Conservation (phyloP, 2,329 filamentous ascomycete genomes). For the Phyllosticta capitalensis region DNA sequence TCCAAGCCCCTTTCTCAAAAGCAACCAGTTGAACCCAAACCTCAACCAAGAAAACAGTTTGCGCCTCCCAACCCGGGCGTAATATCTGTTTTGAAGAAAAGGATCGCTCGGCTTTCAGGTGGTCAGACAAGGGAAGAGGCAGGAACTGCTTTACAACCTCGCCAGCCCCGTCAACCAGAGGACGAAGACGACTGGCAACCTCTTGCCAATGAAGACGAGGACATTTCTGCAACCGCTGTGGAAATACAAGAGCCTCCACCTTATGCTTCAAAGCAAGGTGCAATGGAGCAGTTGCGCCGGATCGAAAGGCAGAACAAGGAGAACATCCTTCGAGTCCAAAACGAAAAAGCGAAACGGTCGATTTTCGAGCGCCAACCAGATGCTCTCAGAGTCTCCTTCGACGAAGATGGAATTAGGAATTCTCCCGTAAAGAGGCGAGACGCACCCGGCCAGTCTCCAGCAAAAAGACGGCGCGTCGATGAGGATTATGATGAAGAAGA, state of each 20-base stretch:
- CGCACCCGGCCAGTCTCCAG: constrained; percentile 15
- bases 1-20: neutral
- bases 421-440: constrained; percentile 14
- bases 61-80: constrained; percentile 18
- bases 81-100: constrained; percentile 13
- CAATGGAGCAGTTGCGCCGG: constrained; percentile 12
- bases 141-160: neutral
- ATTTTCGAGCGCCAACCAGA: constrained; percentile 33
- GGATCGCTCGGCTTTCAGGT: neutral
- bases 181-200: constrained; percentile 10
- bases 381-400: constrained; percentile 28
- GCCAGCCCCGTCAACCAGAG: constrained; percentile 16
- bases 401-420: constrained; percentile 14
- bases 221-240: constrained; percentile 4
- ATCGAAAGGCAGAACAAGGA: constrained; percentile 12
- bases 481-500: constrained; percentile 28
- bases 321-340: neutral
- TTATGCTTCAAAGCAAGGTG: constrained; percentile 9
- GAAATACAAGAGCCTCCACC: constrained; percentile 2
- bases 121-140: neutral
- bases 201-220: neutral
- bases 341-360: constrained; percentile 10
- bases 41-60: constrained; percentile 1
- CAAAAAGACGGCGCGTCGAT: constrained; percentile 17
- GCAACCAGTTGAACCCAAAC: neutral